Evolutionary conservation across 2,329 filamentous ascomycete species (phyloP), one percentile per base, ranked within the genome.

Genomic region (Fusarium veterinarium): DNA sequence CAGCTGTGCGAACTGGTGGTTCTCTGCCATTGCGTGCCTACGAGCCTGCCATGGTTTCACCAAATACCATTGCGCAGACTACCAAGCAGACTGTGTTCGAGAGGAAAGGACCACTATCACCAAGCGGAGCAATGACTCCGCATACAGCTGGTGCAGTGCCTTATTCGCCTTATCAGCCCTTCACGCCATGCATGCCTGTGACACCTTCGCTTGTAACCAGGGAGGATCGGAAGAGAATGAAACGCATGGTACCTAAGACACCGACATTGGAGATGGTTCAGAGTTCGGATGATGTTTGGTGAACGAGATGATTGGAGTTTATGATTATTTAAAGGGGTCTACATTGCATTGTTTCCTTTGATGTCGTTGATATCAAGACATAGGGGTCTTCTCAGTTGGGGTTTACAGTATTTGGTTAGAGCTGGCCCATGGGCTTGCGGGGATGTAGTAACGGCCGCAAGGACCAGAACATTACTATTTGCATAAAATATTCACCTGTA

Each of bases 91-190:
- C 90, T 0, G 88, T 91, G 3, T 89, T 92, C 69, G 90, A 91
- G 76, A 84, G 90, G 37, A 83, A 82, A 28, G 83, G 81, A 1
- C 87, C 88, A 3, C 76, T 89, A 62, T 89, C 89, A 6, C 90
- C 91, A 6, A 82, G 81, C 1, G 89, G 87, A 2, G 84, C 89
- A 30, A 88, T 87, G 49, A 92, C 90, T 6, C 93, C 92, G 0
- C 88, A 84, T 79, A 90, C 87, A 3, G 89, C 88, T 8, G 86
- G 85, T 28, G 86, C 89, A 3, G 88, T 91, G 28, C 93, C 93
- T 4, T 95, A 95, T 80, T 90, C 89, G 61, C 92, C 93, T 0
- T 95, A 95, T 75, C 93, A 95, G 84, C 93, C 93, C 1, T 93
- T 91, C 79, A 92, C 91, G 11, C 92, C 93, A 3, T 85, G 93